A percentile compares a stretch with the other conserved stretches of the same genome.
phyloP scores from a whole-genome alignment of 805 yeast genomes.

The Hyphopichia homilentoma region DNA sequence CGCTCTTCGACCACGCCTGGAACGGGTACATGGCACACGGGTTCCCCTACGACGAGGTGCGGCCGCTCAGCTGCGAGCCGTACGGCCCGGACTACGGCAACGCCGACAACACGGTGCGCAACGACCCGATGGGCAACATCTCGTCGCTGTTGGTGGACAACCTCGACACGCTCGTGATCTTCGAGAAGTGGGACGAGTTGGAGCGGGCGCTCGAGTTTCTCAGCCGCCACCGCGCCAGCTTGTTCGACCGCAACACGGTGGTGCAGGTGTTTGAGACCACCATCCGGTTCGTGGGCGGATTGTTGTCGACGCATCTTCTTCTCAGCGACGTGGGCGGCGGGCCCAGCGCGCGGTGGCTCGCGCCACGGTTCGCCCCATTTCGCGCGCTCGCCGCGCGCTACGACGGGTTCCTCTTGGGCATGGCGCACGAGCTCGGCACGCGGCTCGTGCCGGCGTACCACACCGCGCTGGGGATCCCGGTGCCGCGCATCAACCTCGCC shows the following conservation, averaged over 20 bases:
- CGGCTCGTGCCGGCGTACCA: conserved; percentile 68
- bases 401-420: conserved; percentile 64
- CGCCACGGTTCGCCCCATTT: conserved; percentile 31
- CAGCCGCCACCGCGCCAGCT: conserved; percentile 32
- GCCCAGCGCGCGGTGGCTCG: conserved; percentile 1
- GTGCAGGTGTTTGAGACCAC: conserved; percentile 88
- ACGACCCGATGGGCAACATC: conserved; percentile 84
- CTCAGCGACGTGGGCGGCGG: conserved; percentile 23
- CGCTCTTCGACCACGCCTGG: conserved; percentile 74
- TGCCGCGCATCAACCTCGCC: conserved; percentile 71
- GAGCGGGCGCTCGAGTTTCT: conserved; percentile 26
- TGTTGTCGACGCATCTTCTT: conserved; percentile 69
- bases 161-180: conserved; percentile 71
- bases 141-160: conserved; percentile 77
- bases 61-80: conserved; percentile 69
- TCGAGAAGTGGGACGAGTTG: conserved; percentile 61
- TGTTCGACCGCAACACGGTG: conserved; percentile 62
- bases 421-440: conserved; percentile 76
- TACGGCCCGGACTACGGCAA: conserved; percentile 60
- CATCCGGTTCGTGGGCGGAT: conserved; percentile 79
- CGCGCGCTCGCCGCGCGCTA: conserved; percentile 35
- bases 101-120: conserved; percentile 52
- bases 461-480: conserved; percentile 63
- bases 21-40: conserved; percentile 62
- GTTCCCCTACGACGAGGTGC: conserved; percentile 78